These are phyloP conservation scores for Erodium trifolium DNA, from an alignment of 441 rosid genomes.

Conservation along the genomic window DNA sequence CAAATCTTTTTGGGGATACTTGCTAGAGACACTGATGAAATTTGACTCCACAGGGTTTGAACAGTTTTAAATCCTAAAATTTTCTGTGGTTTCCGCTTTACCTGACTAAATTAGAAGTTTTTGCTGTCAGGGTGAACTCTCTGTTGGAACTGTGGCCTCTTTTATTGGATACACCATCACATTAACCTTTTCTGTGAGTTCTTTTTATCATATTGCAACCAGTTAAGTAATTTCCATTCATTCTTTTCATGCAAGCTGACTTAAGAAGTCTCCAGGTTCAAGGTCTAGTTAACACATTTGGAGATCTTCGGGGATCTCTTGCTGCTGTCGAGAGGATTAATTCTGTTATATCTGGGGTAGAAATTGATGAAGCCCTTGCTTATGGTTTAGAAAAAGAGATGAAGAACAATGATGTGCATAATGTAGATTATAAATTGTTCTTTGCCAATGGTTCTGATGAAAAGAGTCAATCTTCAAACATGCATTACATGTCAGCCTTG, in stretches of 20 bases:
- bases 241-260: constrained; percentile 17
- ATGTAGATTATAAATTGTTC: constrained; percentile 52
- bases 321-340: constrained; percentile 89
- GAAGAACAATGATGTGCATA: constrained; percentile 37
- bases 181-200: constrained; percentile 78
- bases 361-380: constrained; percentile 84
- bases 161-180: constrained; percentile 94
- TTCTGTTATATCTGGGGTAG: constrained; percentile 61
- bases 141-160: constrained; percentile 84
- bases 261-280: constrained; percentile 51
- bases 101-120: not conserved
- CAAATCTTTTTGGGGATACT: not conserved
- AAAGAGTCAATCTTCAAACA: constrained; percentile 30
- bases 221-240: constrained; percentile 12
- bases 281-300: constrained; percentile 89
- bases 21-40: not conserved
- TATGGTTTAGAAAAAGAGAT: constrained; percentile 79
- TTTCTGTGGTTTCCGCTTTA: not conserved
- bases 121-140: constrained; percentile 66
- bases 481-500: constrained; percentile 62
- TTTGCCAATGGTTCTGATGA: constrained; percentile 39
- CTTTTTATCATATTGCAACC: constrained; percentile 18
- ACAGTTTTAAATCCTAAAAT: not conserved
- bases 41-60: not conserved
- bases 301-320: constrained; percentile 81